These are phyloP conservation scores for Petrea volubilis DNA, from an alignment of 257 asterid genomes.

Conservation along the genomic window DNA sequence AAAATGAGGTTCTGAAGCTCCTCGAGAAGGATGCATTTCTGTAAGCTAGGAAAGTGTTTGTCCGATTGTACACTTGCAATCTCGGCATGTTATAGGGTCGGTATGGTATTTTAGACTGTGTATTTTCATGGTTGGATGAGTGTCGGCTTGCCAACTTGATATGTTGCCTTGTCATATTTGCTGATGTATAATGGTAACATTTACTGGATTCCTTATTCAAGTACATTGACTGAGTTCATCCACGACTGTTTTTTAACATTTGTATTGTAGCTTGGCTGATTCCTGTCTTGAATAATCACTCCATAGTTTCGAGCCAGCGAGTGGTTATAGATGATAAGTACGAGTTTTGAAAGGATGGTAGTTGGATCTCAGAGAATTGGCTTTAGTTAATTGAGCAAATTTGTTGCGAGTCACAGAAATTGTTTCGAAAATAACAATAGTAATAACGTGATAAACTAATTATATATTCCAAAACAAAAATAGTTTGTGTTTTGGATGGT, in stretches of 20 bases:
- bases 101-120: constrained; percentile 22
- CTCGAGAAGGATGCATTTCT: constrained; percentile 94
- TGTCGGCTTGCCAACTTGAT: constrained; percentile 18
- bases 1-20: constrained; percentile 68
- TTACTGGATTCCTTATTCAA: constrained; percentile 14
- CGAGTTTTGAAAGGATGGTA: too few species aligned
- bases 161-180: constrained; percentile 24
- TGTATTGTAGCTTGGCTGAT: constrained; percentile 12
- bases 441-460: too few species aligned
- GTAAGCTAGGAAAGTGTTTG: constrained; percentile 11
- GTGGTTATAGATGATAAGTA: background rate
- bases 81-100: constrained; percentile 26
- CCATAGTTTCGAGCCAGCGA: constrained; percentile 12
- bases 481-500: too few species aligned
- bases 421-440: too few species aligned
- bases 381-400: too few species aligned
- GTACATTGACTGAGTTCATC: background rate
- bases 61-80: constrained; percentile 22
- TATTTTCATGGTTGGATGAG: constrained; percentile 21
- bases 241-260: constrained; percentile 7
- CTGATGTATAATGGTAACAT: constrained; percentile 30
- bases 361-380: too few species aligned
- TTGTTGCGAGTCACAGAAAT: too few species aligned
- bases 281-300: constrained; percentile 14
- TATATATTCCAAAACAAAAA: too few species aligned